Percentiles rank a stretch among this genome's conserved stretches.
These are phyloP conservation scores for Aspergillus terreus DNA, from an alignment of 2,329 filamentous ascomycete genomes.

Conservation along the genomic window DNA sequence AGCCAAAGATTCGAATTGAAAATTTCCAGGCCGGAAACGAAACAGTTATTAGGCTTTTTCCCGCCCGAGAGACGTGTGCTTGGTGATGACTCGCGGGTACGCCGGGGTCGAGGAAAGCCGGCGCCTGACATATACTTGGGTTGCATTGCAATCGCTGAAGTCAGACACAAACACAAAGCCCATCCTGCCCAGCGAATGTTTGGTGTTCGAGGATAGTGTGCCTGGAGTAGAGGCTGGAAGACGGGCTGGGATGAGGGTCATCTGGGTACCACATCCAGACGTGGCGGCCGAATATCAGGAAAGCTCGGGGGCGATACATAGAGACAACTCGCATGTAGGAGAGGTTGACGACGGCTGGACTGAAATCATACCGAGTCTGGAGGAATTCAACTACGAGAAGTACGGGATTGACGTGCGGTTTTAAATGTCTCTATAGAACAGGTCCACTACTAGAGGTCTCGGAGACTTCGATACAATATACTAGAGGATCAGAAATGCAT, in stretches of 20 bases:
- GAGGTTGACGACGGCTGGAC: conserved; percentile 38
- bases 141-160: conserved; percentile 20
- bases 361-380: conserved; percentile 32
- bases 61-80: conserved; percentile 12
- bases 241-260: conserved; percentile 32
- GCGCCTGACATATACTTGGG: conserved; percentile 25
- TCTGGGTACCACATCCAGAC: conserved; percentile 32
- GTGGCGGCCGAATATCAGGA: conserved; percentile 32
- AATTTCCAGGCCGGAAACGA: conserved; percentile 17
- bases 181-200: conserved; percentile 26
- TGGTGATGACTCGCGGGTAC: conserved; percentile 19
- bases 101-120: conserved; percentile 21
- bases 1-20: conserved; percentile 20
- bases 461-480: no score
- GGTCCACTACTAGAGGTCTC: neutral
- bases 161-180: neutral
- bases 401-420: conserved; percentile 30
- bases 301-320: conserved; percentile 22
- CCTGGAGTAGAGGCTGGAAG: conserved; percentile 29
- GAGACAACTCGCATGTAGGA: conserved; percentile 38
- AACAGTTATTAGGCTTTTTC: conserved; percentile 14
- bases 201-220: conserved; percentile 35
- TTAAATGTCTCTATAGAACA: neutral
- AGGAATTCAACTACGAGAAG: conserved; percentile 37
- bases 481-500: no score